phyloP scores from a whole-genome alignment of 1,139 yeast genomes.

The Lodderomyces parapsilosis region DNA sequence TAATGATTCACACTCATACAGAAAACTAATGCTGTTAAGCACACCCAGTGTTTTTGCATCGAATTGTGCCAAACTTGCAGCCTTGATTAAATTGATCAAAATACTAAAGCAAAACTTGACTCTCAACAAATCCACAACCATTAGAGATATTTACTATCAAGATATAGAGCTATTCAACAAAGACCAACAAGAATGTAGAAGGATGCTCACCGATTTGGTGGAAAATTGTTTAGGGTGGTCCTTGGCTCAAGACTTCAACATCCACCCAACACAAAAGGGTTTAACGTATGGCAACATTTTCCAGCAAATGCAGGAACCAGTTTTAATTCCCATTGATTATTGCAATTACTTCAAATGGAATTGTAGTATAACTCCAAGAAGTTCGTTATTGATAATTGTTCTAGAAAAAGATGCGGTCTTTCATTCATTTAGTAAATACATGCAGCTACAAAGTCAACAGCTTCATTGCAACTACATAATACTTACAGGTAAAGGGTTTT shows the following conservation, averaged over 20 bases:
- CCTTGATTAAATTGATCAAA: slow-evolving; percentile 19
- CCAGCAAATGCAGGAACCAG: slow-evolving; percentile 18
- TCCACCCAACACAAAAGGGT: slow-evolving; percentile 66
- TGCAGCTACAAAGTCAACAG: not conserved
- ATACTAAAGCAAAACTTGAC: slow-evolving; percentile 16
- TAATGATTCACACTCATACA: not conserved
- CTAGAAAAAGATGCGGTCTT: slow-evolving; percentile 67
- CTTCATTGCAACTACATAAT: slow-evolving; percentile 23
- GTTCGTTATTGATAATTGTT: slow-evolving; percentile 36
- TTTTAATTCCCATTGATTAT: slow-evolving; percentile 24
- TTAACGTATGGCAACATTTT: slow-evolving; percentile 42
- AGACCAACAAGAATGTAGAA: slow-evolving; percentile 46
- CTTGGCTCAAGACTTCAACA: slow-evolving; percentile 31
- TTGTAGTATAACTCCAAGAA: not conserved
- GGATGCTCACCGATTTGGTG: slow-evolving; percentile 33
- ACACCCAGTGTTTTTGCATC: not conserved
- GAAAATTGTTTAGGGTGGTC: slow-evolving; percentile 26
- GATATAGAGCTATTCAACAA: slow-evolving; percentile 54
- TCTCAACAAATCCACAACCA: slow-evolving; percentile 35
- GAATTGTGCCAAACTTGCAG: slow-evolving; percentile 12
- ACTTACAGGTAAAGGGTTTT: slow-evolving; percentile 70
- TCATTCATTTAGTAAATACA: slow-evolving; percentile 27
- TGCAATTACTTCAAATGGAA: not conserved
- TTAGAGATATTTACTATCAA: slow-evolving; percentile 64
- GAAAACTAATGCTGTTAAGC: not conserved